Base-by-base conservation (phyloP, 495 filamentous ascomycete species). In the Durotheca rogersii region DNA sequence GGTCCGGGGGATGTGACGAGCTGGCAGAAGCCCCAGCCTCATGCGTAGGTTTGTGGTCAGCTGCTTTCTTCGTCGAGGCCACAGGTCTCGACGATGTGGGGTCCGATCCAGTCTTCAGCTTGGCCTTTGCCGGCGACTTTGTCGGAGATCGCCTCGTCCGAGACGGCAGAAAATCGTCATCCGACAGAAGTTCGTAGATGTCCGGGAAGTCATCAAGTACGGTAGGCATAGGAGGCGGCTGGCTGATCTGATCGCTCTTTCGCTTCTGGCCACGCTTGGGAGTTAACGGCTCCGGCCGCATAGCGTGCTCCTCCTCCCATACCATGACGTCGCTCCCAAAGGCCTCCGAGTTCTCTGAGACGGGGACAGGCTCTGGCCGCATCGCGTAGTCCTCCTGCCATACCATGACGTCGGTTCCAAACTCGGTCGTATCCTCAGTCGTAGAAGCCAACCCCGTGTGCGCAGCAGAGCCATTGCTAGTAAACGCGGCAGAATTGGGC, bases 181-280 rank as follows among this genome's bases (percentile, higher is more conserved):
- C 60, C 7, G 59, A 52, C 11, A 74, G 38, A 12, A 72, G 50
- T 35, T 72, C 51, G 21, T 62, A 59, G 11, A 77, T 72, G 42
- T 75, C 71, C 5, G 67, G 70, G 17, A 68, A 75, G 2, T 67
- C 60, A 42, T 67, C 69, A 2, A 65, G 58, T 14, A 40, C 16
- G n/a, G 23, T 37, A 36, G 30, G 55, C 43, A 51, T 47, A 23
- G 47, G 41, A 40, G 27, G 56, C 17, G 72, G 72, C 31, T 59
- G 43, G 21, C 76, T 77, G 38, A 84, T 80, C 42, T 87, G 83
- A 30, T 85, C 79, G 53, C 87, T 89, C 59, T 89, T 91, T 36
- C 88, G 67, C 67, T 90, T 91, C 66, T 81, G 83, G 7, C 78
- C 74, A 49, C 77, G 77, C 58, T 73, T 81, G 3, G 76, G 61